These are phyloP conservation scores for Fusarium sacchari DNA, from an alignment of 2,329 filamentous ascomycete species.

Conservation along the genomic window DNA sequence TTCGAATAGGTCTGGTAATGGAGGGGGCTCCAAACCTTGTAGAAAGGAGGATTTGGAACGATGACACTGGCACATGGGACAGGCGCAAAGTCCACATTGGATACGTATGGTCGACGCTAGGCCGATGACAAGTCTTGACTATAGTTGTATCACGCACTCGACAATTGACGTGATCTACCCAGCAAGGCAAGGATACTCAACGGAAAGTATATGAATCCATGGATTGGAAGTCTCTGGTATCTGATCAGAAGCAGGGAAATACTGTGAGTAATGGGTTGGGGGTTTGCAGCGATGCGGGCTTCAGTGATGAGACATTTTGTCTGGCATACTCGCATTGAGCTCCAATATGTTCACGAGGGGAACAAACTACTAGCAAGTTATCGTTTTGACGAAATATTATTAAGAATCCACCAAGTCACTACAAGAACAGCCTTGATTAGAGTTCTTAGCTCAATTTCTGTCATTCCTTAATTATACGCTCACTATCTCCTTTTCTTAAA, in stretches of 20 bases:
- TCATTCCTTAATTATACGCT: too few species aligned
- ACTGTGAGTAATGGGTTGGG: too few species aligned
- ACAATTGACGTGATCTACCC: background rate
- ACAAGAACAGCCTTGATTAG: too few species aligned
- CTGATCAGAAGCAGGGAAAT: too few species aligned
- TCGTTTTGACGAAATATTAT: background rate
- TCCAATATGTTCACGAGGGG: background rate
- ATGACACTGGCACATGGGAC: background rate
- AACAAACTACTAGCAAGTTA: background rate
- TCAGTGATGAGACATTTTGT: background rate
- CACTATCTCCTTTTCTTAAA: too few species aligned
- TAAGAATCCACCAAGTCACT: background rate
- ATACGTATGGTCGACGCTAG: background rate
- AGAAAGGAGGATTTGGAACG: background rate
- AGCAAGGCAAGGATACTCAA: background rate
- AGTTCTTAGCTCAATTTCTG: too few species aligned
- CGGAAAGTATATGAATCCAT: background rate
- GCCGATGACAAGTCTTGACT: background rate
- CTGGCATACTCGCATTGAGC: background rate
- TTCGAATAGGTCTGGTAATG: too few species aligned
- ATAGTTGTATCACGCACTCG: background rate
- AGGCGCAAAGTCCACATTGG: background rate
- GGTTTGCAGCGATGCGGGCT: background rate
- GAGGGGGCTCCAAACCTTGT: too few species aligned
- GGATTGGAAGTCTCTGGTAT: too few species aligned